Conservation (phyloP, 129 eudicot species). For the Centella asiatica region DNA sequence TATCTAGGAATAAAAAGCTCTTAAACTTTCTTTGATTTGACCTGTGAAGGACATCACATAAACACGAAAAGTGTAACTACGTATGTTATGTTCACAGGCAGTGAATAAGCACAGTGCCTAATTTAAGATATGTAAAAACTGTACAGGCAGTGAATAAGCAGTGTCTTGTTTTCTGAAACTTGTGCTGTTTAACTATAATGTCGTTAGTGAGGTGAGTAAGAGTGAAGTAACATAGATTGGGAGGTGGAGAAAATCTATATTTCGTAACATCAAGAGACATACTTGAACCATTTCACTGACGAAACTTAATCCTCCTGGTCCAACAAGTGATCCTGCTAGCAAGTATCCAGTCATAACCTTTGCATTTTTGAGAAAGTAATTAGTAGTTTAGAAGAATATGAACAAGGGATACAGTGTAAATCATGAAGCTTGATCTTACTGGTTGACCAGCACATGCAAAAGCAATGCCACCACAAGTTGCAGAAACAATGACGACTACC, state of each 20-base stretch:
- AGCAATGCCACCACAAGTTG: slow-evolving; percentile 48
- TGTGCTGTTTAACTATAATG: no score
- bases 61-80: no score
- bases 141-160: no score
- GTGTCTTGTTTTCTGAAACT: no score
- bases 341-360: slow-evolving; percentile 98
- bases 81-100: no score
- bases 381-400: not conserved
- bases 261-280: slow-evolving; percentile 12
- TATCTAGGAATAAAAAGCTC: no score
- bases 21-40: no score
- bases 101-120: no score
- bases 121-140: no score
- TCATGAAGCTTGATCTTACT: slow-evolving; percentile 41
- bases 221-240: no score
- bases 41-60: no score
- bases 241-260: not conserved
- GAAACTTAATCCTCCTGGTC: slow-evolving; percentile 91
- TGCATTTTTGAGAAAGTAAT: slow-evolving; percentile 7
- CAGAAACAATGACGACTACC: slow-evolving; percentile 97
- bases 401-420: slow-evolving; percentile 8
- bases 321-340: slow-evolving; percentile 94
- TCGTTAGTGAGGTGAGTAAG: no score
- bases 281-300: slow-evolving; percentile 98
- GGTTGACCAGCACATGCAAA: slow-evolving; percentile 59